These are phyloP conservation scores for Fagopyrum tataricum DNA, from an alignment of 148 eudicot species.

Conservation along the genomic window DNA sequence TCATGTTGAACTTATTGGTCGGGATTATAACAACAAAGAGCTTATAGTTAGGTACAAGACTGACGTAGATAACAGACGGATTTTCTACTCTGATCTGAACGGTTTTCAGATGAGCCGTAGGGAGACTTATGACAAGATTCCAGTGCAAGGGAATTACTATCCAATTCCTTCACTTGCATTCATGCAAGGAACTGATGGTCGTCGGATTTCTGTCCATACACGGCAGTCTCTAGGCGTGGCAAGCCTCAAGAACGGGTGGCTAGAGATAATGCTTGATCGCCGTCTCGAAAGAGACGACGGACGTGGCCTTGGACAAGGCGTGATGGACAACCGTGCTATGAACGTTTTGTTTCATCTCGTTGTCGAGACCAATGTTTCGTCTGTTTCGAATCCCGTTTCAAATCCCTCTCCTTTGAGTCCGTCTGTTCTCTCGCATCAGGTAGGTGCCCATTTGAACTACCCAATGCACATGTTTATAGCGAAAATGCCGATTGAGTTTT, in stretches of 20 bases:
- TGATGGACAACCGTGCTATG: constrained; percentile 84
- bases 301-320: constrained; percentile 98
- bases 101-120: constrained; percentile 98
- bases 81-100: constrained; percentile 83
- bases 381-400: constrained; percentile 34
- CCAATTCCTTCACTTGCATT: constrained; percentile 97
- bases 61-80: constrained; percentile 53
- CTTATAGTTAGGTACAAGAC: constrained; percentile 84
- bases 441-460: constrained; percentile 74
- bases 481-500: constrained; percentile 54
- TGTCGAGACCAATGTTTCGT: constrained; percentile 67
- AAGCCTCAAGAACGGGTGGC: constrained; percentile 74
- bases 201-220: constrained; percentile 77
- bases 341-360: constrained; percentile 70
- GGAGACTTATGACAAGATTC: constrained; percentile 91
- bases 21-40: constrained; percentile 60
- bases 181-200: constrained; percentile 76
- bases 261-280: constrained; percentile 95
- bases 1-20: constrained; percentile 77
- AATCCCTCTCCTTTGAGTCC: constrained; percentile 59
- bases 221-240: constrained; percentile 91
- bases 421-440: constrained; percentile 72
- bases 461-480: constrained; percentile 67
- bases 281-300: constrained; percentile 76
- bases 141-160: constrained; percentile 91